phyloP scores from a whole-genome alignment of 306 rosid species.

The Carpinus viminea region DNA sequence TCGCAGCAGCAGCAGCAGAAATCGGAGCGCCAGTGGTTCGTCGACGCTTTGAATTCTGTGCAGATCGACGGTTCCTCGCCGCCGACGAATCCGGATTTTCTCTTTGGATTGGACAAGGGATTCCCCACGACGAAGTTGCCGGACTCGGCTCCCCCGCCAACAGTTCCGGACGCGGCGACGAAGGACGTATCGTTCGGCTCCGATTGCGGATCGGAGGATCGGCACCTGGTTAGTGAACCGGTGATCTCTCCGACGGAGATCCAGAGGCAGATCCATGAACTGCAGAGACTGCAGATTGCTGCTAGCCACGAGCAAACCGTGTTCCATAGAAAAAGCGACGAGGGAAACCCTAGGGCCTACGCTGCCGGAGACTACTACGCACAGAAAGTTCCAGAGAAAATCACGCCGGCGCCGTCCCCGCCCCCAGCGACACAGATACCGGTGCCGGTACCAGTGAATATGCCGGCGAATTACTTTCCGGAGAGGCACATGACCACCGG shows the following conservation, averaged over 20 bases:
- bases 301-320: conserved; percentile 40
- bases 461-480: conserved; percentile 39
- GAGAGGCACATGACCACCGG: conserved; percentile 50
- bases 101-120: conserved; percentile 69
- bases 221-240: conserved; percentile 41
- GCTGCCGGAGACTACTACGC: conserved; percentile 40
- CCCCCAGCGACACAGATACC: conserved; percentile 29
- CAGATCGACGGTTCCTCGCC: conserved; percentile 56
- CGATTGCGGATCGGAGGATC: conserved; percentile 53
- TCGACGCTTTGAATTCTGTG: conserved; percentile 82
- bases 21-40: conserved; percentile 74
- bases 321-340: conserved; percentile 46
- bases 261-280: conserved; percentile 58
- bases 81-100: conserved; percentile 66
- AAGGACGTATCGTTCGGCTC: conserved; percentile 38
- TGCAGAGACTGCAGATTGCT: conserved; percentile 52
- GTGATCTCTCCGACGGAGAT: conserved; percentile 41
- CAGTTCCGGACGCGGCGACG: conserved; percentile 35
- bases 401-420: conserved; percentile 26
- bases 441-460: conserved; percentile 33
- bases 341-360: conserved; percentile 39
- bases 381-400: conserved; percentile 47
- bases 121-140: conserved; percentile 38
- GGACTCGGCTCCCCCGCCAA: conserved; percentile 32
- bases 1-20: conserved; percentile 31